A percentile compares a stretch with the other conserved stretches of the same genome.
Evolutionary conservation across 495 filamentous ascomycete genomes (phyloP).

Genomic region (Aspergillus baeticus): DNA sequence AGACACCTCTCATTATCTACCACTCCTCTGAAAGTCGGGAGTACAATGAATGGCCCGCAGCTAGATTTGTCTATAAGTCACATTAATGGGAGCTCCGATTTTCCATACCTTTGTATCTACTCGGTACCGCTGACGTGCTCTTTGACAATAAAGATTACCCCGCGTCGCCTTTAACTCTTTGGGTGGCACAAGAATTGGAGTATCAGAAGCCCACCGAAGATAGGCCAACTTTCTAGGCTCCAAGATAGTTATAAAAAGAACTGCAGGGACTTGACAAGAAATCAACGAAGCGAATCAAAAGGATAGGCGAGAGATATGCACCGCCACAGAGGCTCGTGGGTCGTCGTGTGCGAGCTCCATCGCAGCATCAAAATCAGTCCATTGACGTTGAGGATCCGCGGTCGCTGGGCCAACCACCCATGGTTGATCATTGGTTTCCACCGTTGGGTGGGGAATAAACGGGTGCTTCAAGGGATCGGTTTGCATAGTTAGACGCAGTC

Average conservation of each 20-base stretch:
- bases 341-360: slow-evolving; percentile 6
- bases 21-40: no score
- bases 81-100: no score
- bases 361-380: not conserved
- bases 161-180: no score
- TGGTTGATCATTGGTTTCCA: not conserved
- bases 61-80: no score
- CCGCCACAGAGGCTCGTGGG: slow-evolving; percentile 23
- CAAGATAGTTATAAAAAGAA: slow-evolving; percentile 12
- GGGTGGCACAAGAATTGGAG: no score
- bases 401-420: not conserved
- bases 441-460: not conserved
- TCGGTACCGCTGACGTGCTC: no score
- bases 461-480: not conserved
- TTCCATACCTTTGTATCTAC: no score
- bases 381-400: no score
- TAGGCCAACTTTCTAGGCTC: not conserved
- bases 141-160: no score
- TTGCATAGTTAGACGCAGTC: not conserved
- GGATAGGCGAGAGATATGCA: not conserved
- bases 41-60: no score
- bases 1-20: no score
- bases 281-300: not conserved
- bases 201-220: no score
- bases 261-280: not conserved